Evolutionary conservation across 2,329 filamentous ascomycete genomes (phyloP).

Genomic region (Fusarium coffeatum): DNA sequence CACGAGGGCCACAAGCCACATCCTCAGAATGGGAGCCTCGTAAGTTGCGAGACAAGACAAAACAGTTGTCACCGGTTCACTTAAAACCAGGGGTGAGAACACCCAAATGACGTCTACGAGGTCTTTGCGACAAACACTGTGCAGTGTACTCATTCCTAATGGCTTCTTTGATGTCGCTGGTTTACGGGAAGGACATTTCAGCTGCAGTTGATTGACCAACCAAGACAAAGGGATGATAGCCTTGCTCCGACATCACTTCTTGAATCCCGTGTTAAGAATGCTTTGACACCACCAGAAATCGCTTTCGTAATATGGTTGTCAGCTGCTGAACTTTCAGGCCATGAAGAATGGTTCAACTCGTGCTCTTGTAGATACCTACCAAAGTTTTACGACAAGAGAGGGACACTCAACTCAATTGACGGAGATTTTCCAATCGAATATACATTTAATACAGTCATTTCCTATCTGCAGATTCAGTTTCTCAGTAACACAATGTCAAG

Average conservation of each 20-base stretch:
- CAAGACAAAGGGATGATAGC: background rate
- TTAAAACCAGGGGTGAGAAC: background rate
- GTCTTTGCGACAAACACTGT: constrained; percentile 11
- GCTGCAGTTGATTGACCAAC: background rate
- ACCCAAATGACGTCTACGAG: constrained; percentile 3
- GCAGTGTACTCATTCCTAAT: background rate
- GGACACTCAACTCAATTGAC: background rate
- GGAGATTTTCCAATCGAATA: background rate
- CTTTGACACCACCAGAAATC: background rate
- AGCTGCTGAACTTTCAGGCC: background rate
- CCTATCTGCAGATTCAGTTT: background rate
- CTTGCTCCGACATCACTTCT: background rate
- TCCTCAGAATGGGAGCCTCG: background rate
- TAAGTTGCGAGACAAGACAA: background rate
- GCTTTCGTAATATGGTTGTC: background rate
- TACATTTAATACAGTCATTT: background rate
- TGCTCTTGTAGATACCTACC: background rate
- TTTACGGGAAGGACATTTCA: background rate
- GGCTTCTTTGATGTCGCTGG: background rate
- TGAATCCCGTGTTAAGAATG: background rate
- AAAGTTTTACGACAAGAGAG: background rate
- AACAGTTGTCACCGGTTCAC: background rate
- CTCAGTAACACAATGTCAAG: background rate
- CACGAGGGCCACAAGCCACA: constrained; percentile 4
- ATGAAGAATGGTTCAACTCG: background rate